Evolutionary conservation across 805 yeast species (phyloP).

Genomic region (Suhomyces tanzawaensis): DNA sequence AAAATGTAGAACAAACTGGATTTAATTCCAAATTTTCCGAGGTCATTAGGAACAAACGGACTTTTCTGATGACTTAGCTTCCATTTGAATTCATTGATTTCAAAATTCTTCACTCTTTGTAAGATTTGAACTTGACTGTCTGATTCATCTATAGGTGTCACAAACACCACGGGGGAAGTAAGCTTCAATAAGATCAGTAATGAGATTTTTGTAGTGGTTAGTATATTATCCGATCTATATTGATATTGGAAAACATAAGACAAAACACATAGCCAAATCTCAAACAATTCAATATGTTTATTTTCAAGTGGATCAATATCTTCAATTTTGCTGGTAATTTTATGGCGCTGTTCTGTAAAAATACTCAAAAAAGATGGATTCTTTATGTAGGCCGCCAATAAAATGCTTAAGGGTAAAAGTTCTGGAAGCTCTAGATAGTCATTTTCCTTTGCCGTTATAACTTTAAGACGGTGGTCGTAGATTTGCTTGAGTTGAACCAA

Average conservation of each 20-base stretch:
- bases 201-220: slow-evolving; percentile 24
- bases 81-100: slow-evolving; percentile 39
- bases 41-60: slow-evolving; percentile 31
- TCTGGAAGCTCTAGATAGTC: slow-evolving; percentile 14
- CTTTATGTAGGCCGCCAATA: slow-evolving; percentile 13
- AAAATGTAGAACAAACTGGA: slow-evolving; percentile 32
- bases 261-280: slow-evolving; percentile 35
- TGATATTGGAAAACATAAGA: slow-evolving; percentile 42
- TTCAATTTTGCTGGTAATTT: slow-evolving; percentile 12
- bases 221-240: slow-evolving; percentile 24
- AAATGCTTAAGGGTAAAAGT: slow-evolving; percentile 17
- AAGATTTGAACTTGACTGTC: not conserved
- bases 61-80: slow-evolving; percentile 40
- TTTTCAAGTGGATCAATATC: slow-evolving; percentile 13
- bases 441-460: slow-evolving; percentile 6
- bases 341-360: slow-evolving; percentile 15
- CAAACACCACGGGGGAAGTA: slow-evolving; percentile 11
- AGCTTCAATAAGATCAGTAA: slow-evolving; percentile 27
- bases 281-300: slow-evolving; percentile 18
- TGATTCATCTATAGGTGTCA: not conserved
- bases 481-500: slow-evolving; percentile 15
- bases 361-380: slow-evolving; percentile 15
- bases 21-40: slow-evolving; percentile 23
- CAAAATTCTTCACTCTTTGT: slow-evolving; percentile 12
- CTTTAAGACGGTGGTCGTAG: slow-evolving; percentile 12